Evolutionary conservation across 2,329 filamentous ascomycete genomes (phyloP).

Genomic region (Colletotrichum sp.): DNA sequence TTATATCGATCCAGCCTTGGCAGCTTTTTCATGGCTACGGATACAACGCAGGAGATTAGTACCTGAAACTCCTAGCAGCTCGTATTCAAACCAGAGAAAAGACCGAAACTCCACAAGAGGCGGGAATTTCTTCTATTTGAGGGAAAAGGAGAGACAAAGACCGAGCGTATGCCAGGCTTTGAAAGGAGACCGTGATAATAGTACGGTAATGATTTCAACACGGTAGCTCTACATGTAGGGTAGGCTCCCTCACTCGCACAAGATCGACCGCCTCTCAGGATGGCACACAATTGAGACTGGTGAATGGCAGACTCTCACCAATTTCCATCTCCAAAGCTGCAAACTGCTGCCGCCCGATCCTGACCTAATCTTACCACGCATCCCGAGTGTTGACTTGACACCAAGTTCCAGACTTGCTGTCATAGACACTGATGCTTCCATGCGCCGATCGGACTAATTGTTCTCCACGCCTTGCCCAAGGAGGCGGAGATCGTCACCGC

Average conservation of each 20-base stretch:
- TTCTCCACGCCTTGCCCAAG: neutral
- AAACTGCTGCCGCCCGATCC: neutral
- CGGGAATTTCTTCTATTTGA: neutral
- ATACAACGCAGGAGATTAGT: neutral
- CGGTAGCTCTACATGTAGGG: neutral
- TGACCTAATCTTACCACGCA: neutral
- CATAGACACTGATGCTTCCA: neutral
- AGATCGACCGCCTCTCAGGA: neutral
- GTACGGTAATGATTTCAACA: neutral
- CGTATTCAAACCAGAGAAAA: neutral
- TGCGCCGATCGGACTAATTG: neutral
- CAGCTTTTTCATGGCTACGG: neutral
- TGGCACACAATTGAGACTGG: neutral
- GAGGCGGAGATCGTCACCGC: neutral
- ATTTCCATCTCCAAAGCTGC: neutral
- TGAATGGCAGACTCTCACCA: neutral
- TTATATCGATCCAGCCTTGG: constrained; percentile 3
- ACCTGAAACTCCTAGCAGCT: neutral
- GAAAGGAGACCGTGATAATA: neutral
- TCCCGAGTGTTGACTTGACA: neutral
- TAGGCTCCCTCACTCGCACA: neutral
- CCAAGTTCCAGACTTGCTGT: neutral
- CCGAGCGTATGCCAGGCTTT: neutral
- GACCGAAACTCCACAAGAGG: neutral
- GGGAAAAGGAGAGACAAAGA: neutral